Conservation (phyloP, 2,329 filamentous ascomycete genomes). For the Ophiostoma sp. region DNA sequence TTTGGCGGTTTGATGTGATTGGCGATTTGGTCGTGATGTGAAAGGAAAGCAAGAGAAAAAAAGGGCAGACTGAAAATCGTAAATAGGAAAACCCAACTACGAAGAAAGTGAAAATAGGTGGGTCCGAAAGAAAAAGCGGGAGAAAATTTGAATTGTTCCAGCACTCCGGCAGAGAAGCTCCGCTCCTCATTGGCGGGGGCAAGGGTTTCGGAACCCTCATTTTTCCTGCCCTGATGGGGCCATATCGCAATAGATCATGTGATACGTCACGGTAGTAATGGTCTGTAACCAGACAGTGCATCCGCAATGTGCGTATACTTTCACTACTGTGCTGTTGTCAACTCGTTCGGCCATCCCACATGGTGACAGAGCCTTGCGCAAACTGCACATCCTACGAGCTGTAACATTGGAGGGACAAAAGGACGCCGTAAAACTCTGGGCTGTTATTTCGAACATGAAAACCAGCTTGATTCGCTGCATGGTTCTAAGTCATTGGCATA, state of each 20-base stretch:
- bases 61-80: constrained; percentile 9
- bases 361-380: no score
- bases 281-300: not conserved
- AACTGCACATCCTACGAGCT: no score
- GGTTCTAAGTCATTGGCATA: no score
- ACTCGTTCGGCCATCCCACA: not conserved
- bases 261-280: not conserved
- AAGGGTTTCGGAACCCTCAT: constrained; percentile 18
- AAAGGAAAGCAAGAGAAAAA: constrained; percentile 13
- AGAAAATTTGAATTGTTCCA: constrained; percentile 17
- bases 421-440: no score
- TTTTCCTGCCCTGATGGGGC: not conserved
- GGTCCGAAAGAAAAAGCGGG: not conserved
- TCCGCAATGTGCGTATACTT: not conserved
- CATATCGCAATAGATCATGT: not conserved
- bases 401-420: no score
- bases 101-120: constrained; percentile 1
- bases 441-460: no score
- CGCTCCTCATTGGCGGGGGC: constrained; percentile 13
- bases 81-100: constrained; percentile 9
- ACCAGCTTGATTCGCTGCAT: no score
- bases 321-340: not conserved
- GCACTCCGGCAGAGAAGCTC: not conserved
- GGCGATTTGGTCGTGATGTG: constrained; percentile 34
- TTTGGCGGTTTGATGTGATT: constrained; percentile 36